phyloP scores from a whole-genome alignment of 129 eudicot genomes.

The Kitagawia praeruptora region DNA sequence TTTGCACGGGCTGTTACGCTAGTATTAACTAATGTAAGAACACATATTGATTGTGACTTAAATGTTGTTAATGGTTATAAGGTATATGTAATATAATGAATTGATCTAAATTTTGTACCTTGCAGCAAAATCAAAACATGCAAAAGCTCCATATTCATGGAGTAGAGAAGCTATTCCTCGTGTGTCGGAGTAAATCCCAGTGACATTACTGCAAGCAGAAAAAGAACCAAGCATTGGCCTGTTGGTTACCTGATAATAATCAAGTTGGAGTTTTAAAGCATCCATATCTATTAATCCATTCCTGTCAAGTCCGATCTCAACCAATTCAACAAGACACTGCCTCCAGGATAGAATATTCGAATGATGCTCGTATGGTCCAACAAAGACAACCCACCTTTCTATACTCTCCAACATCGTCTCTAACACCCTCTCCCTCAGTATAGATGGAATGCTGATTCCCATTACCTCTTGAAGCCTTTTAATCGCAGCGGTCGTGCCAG shows the following conservation, averaged over 20 bases:
- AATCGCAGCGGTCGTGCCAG: constrained; percentile 76
- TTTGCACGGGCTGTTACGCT: no score
- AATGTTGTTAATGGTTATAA: no score
- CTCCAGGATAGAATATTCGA: constrained; percentile 81
- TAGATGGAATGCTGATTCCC: constrained; percentile 56
- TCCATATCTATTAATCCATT: constrained; percentile 35
- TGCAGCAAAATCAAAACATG: constrained; percentile 55
- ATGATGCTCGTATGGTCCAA: constrained; percentile 87
- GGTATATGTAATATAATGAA: background rate
- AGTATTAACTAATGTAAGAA: no score
- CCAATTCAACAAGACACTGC: constrained; percentile 71
- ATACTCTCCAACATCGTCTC: constrained; percentile 20
- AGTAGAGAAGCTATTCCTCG: constrained; percentile 33
- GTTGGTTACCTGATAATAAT: constrained; percentile 11
- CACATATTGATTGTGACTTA: no score
- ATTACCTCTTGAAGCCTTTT: constrained; percentile 80
- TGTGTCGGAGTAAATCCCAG: constrained; percentile 37
- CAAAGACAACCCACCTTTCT: constrained; percentile 89
- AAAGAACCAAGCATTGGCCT: constrained; percentile 49
- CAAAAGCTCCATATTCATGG: constrained; percentile 45
- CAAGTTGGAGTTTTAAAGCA: constrained; percentile 21
- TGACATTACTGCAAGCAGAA: constrained; percentile 63
- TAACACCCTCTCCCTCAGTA: constrained; percentile 33
- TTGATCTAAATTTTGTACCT: constrained; percentile 23
- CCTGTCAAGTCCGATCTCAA: constrained; percentile 54